Evolutionary conservation across 2,329 filamentous ascomycete species (phyloP).

Genomic region (Fusarium nurragi): DNA sequence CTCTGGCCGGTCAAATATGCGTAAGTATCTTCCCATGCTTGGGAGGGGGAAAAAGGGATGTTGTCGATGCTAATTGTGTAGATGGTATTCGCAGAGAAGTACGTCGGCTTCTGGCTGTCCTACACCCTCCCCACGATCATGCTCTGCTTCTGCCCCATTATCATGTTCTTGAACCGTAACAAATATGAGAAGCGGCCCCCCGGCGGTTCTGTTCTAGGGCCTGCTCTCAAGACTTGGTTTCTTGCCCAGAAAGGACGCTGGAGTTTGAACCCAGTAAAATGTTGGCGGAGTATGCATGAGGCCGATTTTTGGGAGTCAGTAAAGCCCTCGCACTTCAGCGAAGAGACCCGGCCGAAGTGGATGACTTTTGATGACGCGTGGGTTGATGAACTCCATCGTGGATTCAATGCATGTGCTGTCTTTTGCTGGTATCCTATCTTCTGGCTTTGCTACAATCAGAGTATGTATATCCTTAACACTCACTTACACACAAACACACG

Average conservation of each 20-base stretch:
- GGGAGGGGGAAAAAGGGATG: too few relatives aligned
- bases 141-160: slow-evolving; percentile 69
- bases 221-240: slow-evolving; percentile 67
- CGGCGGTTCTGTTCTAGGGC: slow-evolving; percentile 74
- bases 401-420: slow-evolving; percentile 73
- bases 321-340: slow-evolving; percentile 72
- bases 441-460: slow-evolving; percentile 62
- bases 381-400: slow-evolving; percentile 79
- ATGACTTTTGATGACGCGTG: slow-evolving; percentile 84
- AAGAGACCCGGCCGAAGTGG: slow-evolving; percentile 67
- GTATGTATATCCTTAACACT: slow-evolving; percentile 35
- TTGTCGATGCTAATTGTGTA: too few relatives aligned
- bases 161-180: slow-evolving; percentile 68
- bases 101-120: slow-evolving; percentile 78
- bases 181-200: slow-evolving; percentile 67
- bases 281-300: slow-evolving; percentile 66
- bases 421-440: slow-evolving; percentile 75
- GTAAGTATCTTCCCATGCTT: too few relatives aligned
- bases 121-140: slow-evolving; percentile 74
- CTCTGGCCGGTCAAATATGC: slow-evolving; percentile 69
- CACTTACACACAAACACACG: neutral
- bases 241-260: slow-evolving; percentile 75
- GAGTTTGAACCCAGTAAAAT: slow-evolving; percentile 71
- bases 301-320: slow-evolving; percentile 72
- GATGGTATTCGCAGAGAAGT: slow-evolving; percentile 78